Conservation (phyloP, 192 early-diverging fungal genomes). For the Backusella macrospora region DNA sequence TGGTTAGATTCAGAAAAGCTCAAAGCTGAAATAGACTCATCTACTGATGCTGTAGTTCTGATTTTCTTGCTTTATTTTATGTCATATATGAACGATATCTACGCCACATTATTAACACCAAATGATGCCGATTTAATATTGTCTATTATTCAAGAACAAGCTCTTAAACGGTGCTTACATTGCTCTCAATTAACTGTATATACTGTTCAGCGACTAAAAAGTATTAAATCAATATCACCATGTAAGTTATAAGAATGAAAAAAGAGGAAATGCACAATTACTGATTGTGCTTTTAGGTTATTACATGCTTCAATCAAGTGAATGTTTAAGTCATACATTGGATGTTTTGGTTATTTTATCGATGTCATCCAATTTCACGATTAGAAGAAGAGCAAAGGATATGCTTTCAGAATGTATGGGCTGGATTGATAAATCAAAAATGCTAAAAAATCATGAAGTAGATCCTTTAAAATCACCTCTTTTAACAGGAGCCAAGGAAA, state of each 20-base stretch:
- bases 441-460: not conserved
- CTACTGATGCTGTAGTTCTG: not conserved
- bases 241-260: not conserved
- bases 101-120: slow-evolving; percentile 2
- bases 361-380: not conserved
- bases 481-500: not conserved
- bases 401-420: not conserved
- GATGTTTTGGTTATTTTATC: not conserved
- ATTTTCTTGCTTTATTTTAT: not conserved
- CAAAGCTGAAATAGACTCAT: not conserved
- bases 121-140: not conserved
- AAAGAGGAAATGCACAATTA: not conserved
- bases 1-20: not conserved
- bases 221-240: not conserved
- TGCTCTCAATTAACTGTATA: not conserved
- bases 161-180: not conserved
- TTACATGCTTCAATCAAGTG: not conserved
- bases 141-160: not conserved
- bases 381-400: not conserved
- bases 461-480: not conserved
- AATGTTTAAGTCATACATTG: not conserved
- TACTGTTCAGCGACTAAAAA: not conserved
- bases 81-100: not conserved
- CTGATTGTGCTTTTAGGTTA: not conserved
- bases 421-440: not conserved